Evolutionary conservation across 2,329 filamentous ascomycete species (phyloP).

Genomic region (Calonectria multiphialidica): DNA sequence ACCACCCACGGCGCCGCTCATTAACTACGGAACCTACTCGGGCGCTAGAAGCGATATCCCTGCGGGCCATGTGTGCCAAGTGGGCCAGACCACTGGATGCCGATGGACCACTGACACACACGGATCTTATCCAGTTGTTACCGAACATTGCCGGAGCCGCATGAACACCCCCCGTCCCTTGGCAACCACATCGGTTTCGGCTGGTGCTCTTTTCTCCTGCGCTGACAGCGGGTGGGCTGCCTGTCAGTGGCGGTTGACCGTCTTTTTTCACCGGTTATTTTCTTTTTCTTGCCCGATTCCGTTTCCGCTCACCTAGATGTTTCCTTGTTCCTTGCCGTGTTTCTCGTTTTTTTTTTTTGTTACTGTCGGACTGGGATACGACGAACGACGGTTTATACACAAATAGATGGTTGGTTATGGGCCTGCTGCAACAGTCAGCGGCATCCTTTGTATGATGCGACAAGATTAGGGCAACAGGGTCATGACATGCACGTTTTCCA

Average conservation of each 20-base stretch:
- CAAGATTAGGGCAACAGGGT: constrained; percentile 23
- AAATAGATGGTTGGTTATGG: constrained; percentile 16
- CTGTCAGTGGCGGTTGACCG: constrained; percentile 2
- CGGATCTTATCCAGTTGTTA: constrained; percentile 38
- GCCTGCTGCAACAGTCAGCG: constrained; percentile 25
- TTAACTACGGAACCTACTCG: constrained; percentile 8
- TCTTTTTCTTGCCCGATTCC: not conserved
- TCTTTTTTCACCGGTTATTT: not conserved
- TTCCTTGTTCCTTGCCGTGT: constrained; percentile 7
- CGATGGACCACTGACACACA: constrained; percentile 24
- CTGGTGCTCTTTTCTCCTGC: not conserved
- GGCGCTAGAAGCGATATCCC: constrained; percentile 24
- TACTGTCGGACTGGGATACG: constrained; percentile 17
- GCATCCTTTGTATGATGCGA: constrained; percentile 24
- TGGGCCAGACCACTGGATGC: constrained; percentile 32
- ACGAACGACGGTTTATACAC: constrained; percentile 19
- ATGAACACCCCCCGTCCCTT: constrained; percentile 36
- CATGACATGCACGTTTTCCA: constrained; percentile 17
- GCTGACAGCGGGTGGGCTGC: not conserved
- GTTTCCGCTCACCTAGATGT: not conserved
- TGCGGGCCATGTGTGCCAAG: constrained; percentile 32
- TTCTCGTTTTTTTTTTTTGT: not conserved
- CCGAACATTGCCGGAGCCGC: constrained; percentile 38
- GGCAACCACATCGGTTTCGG: constrained; percentile 21
- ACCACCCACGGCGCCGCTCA: constrained; percentile 7